Percentiles rank a stretch among this genome's conserved stretches.
phyloP scores from a whole-genome alignment of 305 asterid genomes.

The Fraxinus sp. region DNA sequence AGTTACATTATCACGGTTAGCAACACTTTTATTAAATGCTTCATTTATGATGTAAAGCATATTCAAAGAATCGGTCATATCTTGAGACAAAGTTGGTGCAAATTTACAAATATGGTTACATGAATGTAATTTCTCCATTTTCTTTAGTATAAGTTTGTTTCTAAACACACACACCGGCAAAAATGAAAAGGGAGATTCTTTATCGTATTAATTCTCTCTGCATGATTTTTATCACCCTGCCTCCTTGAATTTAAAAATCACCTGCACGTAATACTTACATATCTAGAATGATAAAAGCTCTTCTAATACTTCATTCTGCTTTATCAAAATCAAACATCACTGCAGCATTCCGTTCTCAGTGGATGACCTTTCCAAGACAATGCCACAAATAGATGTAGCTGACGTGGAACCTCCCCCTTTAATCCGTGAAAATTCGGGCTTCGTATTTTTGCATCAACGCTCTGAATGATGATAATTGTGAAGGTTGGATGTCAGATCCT shows the following conservation, averaged over 20 bases:
- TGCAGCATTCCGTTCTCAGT: constrained; percentile 96
- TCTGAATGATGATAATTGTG: constrained; percentile 41
- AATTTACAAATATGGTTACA: neutral
- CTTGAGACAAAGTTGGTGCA: neutral
- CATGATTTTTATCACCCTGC: neutral
- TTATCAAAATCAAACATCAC: neutral
- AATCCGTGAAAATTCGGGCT: constrained; percentile 87
- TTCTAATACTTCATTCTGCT: neutral
- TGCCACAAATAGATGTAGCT: constrained; percentile 74
- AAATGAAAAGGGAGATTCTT: neutral
- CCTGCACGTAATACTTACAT: neutral
- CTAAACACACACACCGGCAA: neutral
- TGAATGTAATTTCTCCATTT: neutral
- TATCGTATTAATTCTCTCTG: neutral
- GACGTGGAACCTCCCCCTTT: constrained; percentile 92
- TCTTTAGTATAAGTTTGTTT: neutral
- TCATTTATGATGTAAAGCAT: neutral
- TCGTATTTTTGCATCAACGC: constrained; percentile 79
- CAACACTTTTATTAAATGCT: neutral
- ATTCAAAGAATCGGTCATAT: neutral
- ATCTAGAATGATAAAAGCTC: neutral
- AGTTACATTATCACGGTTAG: neutral
- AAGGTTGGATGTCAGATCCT: constrained; percentile 15
- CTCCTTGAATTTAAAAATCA: neutral
- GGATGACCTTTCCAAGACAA: constrained; percentile 90